A percentile compares a stretch with the other conserved stretches of the same genome.
Evolutionary conservation across 2,329 filamentous ascomycete genomes (phyloP).

Genomic region (Trichoderma breve): DNA sequence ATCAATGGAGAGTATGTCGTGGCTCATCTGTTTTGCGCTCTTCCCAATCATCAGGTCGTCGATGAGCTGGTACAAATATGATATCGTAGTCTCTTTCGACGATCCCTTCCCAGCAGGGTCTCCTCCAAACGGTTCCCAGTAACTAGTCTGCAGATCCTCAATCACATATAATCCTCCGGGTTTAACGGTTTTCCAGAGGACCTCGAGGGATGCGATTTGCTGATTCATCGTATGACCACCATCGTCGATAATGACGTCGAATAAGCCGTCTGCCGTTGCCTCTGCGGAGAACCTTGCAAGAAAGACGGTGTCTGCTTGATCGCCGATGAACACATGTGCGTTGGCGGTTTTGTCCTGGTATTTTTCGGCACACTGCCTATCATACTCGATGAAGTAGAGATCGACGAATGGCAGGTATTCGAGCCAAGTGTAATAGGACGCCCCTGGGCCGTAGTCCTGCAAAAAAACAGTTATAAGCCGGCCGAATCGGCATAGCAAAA

Average conservation of each 20-base stretch:
- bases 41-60: conserved; percentile 28
- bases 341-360: conserved; percentile 35
- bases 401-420: conserved; percentile 40
- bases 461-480: not conserved
- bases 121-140: conserved; percentile 27
- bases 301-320: conserved; percentile 39
- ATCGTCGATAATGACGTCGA: conserved; percentile 43
- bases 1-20: conserved; percentile 29
- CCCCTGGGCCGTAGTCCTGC: conserved; percentile 37
- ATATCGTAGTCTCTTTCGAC: conserved; percentile 29
- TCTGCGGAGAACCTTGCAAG: conserved; percentile 36
- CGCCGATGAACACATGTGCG: conserved; percentile 40
- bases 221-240: conserved; percentile 40
- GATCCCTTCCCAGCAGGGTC: conserved; percentile 25
- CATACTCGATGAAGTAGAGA: conserved; percentile 43
- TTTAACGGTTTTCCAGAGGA: conserved; percentile 37
- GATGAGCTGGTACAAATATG: conserved; percentile 30
- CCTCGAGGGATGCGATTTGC: conserved; percentile 36
- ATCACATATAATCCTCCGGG: conserved; percentile 38
- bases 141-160: conserved; percentile 36
- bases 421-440: conserved; percentile 41
- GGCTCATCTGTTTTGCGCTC: conserved; percentile 25
- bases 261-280: conserved; percentile 30
- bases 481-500: not conserved
- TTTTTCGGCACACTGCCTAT: conserved; percentile 36